phyloP scores from a whole-genome alignment of 805 yeast species.

The Hagleromyces aurorensis region DNA sequence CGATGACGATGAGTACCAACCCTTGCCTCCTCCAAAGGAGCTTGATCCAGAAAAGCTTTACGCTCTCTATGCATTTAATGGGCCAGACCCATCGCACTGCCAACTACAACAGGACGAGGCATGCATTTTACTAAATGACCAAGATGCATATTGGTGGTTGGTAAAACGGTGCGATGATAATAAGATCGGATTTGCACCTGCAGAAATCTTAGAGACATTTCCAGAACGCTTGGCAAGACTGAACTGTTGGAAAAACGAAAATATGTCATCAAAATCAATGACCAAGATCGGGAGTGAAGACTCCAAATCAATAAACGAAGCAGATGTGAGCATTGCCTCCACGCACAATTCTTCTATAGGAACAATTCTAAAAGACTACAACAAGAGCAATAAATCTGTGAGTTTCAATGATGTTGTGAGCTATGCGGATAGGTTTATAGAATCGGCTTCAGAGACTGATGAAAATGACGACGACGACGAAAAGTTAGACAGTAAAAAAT shows the following conservation, averaged over 20 bases:
- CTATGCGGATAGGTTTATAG: conserved; percentile 28
- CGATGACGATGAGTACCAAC: conserved; percentile 37
- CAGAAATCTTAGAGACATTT: conserved; percentile 87
- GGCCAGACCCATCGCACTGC: conserved; percentile 92
- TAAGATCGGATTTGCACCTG: conserved; percentile 91
- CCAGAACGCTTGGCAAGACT: conserved; percentile 85
- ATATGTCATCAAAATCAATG: conserved; percentile 28
- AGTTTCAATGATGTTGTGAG: conserved; percentile 29
- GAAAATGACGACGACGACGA: conserved; percentile 22
- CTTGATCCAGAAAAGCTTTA: conserved; percentile 76
- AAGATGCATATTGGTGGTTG: conserved; percentile 96
- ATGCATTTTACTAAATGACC: conserved; percentile 73
- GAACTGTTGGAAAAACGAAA: conserved; percentile 89
- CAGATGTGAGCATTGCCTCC: conserved; percentile 4
- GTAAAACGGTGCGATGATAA: conserved; percentile 53
- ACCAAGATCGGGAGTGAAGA: conserved; percentile 5
- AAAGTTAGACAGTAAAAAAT: conserved; percentile 14
- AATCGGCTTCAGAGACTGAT: conserved; percentile 15
- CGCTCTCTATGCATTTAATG: conserved; percentile 79
- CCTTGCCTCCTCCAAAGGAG: conserved; percentile 61
- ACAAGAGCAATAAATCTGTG: conserved; percentile 26
- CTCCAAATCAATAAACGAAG: conserved; percentile 7
- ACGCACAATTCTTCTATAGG: conserved; percentile 3
- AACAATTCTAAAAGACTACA: conserved; percentile 8
- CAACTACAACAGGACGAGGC: conserved; percentile 73